phyloP scores from a whole-genome alignment of 306 rosid species.

The Inga leiocalycina region DNA sequence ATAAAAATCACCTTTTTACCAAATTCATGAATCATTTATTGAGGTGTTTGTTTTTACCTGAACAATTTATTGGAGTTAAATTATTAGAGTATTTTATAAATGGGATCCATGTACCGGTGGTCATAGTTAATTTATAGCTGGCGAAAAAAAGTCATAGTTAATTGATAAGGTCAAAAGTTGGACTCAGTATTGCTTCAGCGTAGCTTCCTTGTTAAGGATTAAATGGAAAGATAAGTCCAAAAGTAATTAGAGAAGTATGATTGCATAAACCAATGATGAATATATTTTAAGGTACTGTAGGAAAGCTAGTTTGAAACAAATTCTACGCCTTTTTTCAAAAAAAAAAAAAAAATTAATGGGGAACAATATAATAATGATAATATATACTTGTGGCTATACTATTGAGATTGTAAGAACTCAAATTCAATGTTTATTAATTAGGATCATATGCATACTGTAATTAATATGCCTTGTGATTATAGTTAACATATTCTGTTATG shows the following conservation, averaged over 20 bases:
- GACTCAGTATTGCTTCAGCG: neutral
- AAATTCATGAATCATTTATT: neutral
- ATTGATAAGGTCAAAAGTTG: neutral
- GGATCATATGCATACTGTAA: neutral
- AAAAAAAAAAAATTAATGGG: too few relatives aligned
- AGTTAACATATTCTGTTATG: neutral
- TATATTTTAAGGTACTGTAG: neutral
- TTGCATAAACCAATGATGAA: neutral
- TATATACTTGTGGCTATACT: too few relatives aligned
- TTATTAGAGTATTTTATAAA: too few relatives aligned
- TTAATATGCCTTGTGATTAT: neutral
- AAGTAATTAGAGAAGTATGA: neutral
- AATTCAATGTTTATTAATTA: too few relatives aligned
- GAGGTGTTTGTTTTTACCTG: neutral
- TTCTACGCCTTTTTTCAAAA: neutral
- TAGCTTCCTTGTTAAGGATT: neutral
- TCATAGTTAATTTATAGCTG: too few relatives aligned
- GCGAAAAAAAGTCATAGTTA: neutral
- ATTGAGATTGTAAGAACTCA: too few relatives aligned
- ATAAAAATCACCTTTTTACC: too few relatives aligned
- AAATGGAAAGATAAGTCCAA: neutral
- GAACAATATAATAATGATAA: too few relatives aligned
- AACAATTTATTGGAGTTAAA: too few relatives aligned
- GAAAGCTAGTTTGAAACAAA: neutral
- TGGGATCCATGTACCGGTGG: too few relatives aligned